These are phyloP conservation scores for Pseudocercospora eumusae DNA, from an alignment of 2,329 filamentous ascomycete species.

Conservation along the genomic window DNA sequence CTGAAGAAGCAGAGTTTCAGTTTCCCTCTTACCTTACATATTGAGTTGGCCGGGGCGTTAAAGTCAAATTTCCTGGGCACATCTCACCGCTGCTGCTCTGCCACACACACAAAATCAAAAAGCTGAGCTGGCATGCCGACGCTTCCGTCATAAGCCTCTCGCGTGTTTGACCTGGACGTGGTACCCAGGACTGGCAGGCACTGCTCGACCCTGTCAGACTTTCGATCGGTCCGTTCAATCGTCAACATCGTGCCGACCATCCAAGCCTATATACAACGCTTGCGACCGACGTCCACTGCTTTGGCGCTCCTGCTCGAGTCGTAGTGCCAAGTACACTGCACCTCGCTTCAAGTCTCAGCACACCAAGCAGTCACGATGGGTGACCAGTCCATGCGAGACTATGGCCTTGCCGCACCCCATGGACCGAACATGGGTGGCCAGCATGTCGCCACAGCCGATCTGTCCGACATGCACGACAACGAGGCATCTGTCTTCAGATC, in stretches of 20 bases:
- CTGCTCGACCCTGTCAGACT: constrained; percentile 5
- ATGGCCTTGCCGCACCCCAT: constrained; percentile 51
- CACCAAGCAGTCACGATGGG: constrained; percentile 24
- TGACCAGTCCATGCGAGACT: constrained; percentile 48
- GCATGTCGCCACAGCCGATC: constrained; percentile 47
- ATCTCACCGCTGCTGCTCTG: neutral
- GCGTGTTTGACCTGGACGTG: constrained; percentile 3
- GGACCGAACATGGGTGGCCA: constrained; percentile 50
- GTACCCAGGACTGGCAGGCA: constrained; percentile 5
- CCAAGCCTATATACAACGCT: constrained; percentile 8
- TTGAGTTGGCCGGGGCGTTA: neutral
- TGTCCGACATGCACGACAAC: constrained; percentile 55
- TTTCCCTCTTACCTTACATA: neutral
- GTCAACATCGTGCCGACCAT: constrained; percentile 1
- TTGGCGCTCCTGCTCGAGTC: neutral
- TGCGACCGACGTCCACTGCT: constrained; percentile 1
- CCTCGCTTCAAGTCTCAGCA: constrained; percentile 2
- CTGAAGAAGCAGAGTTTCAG: constrained; percentile 1
- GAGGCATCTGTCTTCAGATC: constrained; percentile 71
- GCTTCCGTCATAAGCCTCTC: constrained; percentile 5
- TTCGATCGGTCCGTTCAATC: constrained; percentile 10
- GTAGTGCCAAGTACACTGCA: constrained; percentile 1
- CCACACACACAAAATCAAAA: neutral
- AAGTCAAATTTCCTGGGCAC: neutral
- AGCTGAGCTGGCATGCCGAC: constrained; percentile 1